Evolutionary conservation across 495 filamentous ascomycete genomes (phyloP).

Genomic region (Podospora anserina): DNA sequence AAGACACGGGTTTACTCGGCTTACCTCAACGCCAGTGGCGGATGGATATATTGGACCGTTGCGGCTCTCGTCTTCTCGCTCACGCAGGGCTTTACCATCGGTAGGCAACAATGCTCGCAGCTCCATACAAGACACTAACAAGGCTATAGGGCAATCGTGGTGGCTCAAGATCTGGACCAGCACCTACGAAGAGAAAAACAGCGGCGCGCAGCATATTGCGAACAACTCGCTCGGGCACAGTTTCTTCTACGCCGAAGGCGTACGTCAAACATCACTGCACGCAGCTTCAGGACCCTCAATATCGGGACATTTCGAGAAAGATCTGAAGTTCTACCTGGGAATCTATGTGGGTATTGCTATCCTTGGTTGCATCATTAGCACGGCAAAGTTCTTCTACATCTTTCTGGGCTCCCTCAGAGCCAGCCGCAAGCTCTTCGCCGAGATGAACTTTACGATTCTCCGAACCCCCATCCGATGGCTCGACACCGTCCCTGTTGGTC

Average conservation of each 20-base stretch:
- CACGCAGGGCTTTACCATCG: constrained; percentile 50
- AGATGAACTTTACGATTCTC: constrained; percentile 61
- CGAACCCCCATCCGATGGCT: constrained; percentile 72
- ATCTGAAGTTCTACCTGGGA: constrained; percentile 60
- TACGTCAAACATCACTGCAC: constrained; percentile 41
- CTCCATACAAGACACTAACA: not conserved
- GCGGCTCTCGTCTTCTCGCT: constrained; percentile 51
- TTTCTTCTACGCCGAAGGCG: constrained; percentile 32
- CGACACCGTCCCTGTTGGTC: constrained; percentile 75
- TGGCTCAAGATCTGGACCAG: constrained; percentile 71
- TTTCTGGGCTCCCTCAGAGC: constrained; percentile 59
- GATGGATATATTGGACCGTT: constrained; percentile 58
- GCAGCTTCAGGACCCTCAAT: constrained; percentile 25
- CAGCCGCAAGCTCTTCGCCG: constrained; percentile 62
- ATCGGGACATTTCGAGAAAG: constrained; percentile 22
- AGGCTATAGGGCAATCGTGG: constrained; percentile 50
- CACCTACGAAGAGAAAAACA: constrained; percentile 31
- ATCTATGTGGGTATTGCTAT: constrained; percentile 64
- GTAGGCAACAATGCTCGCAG: constrained; percentile 27
- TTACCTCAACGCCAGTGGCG: constrained; percentile 66
- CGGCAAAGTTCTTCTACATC: constrained; percentile 56
- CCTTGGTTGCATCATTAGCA: constrained; percentile 52
- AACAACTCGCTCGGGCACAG: constrained; percentile 27
- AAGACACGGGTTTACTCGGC: constrained; percentile 58
- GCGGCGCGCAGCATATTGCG: constrained; percentile 18